Base-by-base conservation (phyloP, 164 flowering plant species). In the Tetrastigma voinierianum region DNA sequence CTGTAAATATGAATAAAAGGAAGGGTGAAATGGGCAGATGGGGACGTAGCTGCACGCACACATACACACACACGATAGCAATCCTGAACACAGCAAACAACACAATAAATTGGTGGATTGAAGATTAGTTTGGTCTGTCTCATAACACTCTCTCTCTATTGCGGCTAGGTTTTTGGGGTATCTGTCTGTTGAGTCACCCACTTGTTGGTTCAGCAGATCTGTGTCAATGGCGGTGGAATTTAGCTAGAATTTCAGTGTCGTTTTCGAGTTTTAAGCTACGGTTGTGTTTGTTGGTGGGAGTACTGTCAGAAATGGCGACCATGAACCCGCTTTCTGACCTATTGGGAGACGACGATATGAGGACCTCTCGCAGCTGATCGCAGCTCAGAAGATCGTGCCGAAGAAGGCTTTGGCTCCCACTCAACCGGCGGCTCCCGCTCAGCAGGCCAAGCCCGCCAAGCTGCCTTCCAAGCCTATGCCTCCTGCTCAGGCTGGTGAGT, bases 291-390 rank as follows among this genome's bases (percentile, higher is more conserved):
- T 11, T 23, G n/a, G 20, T 44, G n/a, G 57, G n/a, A 23, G 40
- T 25, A 25, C 12, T 0, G 8, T 1, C 25, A 20, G 61, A 67
- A 66, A 90, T 90, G 96, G 82, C 93, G 61, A 81, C 82, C 32
- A 56, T 57, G 67, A 90, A 90, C 75, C 95, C 93, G n/a, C n/a
- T n/a, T 1, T 91, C 89, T 59, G 95, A 87, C 68, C 75, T 91
- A 74, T 70, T 89, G 70, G 91, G 87, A 0, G 91, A 84, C 73
- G 87, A 86, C 49, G 97, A 91, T 40, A 74, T 17, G 97, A 87
- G 57, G 97, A 91, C 66, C 85, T 80, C 10, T 80, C 93, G 57
- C 83, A 70, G 80, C 78, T 90, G 64, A 70, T 83, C 46, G 90
- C 90, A 13, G 83, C 80, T 46, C 71, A 68, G 67, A 74, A 69